These are phyloP conservation scores for Xanthoconium purpureum DNA, from an alignment of 768 basidiomycete species.

Conservation along the genomic window DNA sequence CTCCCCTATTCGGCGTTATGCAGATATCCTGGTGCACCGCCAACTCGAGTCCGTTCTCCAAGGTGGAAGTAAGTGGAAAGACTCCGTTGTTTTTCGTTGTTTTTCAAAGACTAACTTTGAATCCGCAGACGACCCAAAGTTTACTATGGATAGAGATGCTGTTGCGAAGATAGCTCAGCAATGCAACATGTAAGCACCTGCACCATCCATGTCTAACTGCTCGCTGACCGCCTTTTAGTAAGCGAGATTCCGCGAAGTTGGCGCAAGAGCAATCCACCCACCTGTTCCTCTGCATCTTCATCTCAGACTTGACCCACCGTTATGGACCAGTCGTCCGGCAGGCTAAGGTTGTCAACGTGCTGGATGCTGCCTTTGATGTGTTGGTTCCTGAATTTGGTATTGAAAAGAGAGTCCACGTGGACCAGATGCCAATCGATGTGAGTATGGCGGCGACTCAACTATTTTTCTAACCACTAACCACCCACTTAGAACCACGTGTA, in stretches of 20 bases:
- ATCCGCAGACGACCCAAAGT: slow-evolving; percentile 69
- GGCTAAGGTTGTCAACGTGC: slow-evolving; percentile 91
- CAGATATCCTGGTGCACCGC: slow-evolving; percentile 93
- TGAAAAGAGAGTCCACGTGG: slow-evolving; percentile 97
- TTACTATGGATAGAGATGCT: slow-evolving; percentile 96
- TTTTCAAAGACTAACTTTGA: slow-evolving; percentile 1
- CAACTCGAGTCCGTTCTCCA: slow-evolving; percentile 89
- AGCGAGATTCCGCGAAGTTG: slow-evolving; percentile 85
- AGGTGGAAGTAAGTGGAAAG: slow-evolving; percentile 50
- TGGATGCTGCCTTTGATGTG: slow-evolving; percentile 98
- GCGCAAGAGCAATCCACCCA: slow-evolving; percentile 97
- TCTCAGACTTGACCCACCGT: slow-evolving; percentile 89
- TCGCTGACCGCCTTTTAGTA: slow-evolving; percentile 44
- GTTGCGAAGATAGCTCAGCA: slow-evolving; percentile 98
- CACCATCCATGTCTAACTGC: background rate
- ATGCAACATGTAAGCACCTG: slow-evolving; percentile 80
- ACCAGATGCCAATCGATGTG: slow-evolving; percentile 98
- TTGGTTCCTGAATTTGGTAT: slow-evolving; percentile 96
- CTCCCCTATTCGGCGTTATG: slow-evolving; percentile 89
- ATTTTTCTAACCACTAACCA: slow-evolving; percentile 16
- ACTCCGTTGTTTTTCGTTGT: background rate
- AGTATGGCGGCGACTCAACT: slow-evolving; percentile 28
- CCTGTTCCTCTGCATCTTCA: slow-evolving; percentile 90
- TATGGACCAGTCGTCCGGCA: slow-evolving; percentile 95
- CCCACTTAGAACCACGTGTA: slow-evolving; percentile 80